Evolutionary conservation across 495 filamentous ascomycete genomes (phyloP).

Genomic region (Delitschia confertaspora): DNA sequence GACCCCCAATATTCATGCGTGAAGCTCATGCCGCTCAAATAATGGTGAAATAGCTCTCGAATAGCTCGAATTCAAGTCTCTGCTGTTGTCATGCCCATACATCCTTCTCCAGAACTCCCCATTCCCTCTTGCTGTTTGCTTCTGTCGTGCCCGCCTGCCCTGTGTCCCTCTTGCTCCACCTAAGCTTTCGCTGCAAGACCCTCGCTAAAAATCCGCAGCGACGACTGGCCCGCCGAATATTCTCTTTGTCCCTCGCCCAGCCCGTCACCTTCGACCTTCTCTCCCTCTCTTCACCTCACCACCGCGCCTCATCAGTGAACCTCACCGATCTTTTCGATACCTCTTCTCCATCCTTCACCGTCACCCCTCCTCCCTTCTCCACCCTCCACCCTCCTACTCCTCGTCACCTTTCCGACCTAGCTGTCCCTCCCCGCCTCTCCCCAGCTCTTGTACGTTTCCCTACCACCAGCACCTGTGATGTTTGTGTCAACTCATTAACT

Average conservation of each 20-base stretch:
- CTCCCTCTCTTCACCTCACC: slow-evolving; percentile 19
- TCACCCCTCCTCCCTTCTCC: slow-evolving; percentile 19
- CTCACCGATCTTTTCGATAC: slow-evolving; percentile 15
- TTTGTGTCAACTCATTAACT: slow-evolving; percentile 14
- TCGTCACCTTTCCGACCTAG: slow-evolving; percentile 18
- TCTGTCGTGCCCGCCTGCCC: slow-evolving; percentile 12
- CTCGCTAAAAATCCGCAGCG: slow-evolving; percentile 18
- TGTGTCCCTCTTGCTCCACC: too few species aligned
- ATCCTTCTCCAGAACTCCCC: too few species aligned
- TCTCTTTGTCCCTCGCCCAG: slow-evolving; percentile 2
- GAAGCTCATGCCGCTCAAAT: too few species aligned
- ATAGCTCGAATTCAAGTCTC: too few species aligned
- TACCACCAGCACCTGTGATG: not conserved
- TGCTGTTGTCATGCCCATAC: too few species aligned
- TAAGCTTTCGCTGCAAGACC: too few species aligned
- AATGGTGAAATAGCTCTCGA: too few species aligned
- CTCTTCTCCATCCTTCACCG: slow-evolving; percentile 29
- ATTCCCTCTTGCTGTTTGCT: too few species aligned
- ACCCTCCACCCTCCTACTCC: slow-evolving; percentile 20
- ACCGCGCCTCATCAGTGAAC: slow-evolving; percentile 12
- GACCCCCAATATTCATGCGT: too few species aligned
- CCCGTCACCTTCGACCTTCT: not conserved
- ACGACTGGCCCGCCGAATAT: slow-evolving; percentile 6
- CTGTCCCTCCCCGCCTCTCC: slow-evolving; percentile 18
- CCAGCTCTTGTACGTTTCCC: not conserved